Base-by-base conservation (phyloP, 163 green algal genomes). In the Scenedesmus sp. region DNA sequence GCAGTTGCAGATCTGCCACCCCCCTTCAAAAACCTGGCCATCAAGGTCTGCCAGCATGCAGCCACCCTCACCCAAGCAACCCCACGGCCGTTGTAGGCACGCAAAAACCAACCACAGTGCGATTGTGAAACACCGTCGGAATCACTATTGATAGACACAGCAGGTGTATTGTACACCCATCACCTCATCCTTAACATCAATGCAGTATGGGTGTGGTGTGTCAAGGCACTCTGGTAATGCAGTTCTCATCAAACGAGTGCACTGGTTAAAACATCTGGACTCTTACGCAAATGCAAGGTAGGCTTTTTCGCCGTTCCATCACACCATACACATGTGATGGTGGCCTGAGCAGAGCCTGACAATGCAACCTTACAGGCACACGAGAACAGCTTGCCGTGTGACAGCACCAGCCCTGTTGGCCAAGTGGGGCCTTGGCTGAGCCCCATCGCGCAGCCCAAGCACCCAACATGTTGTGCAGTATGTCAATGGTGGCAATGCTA, bases 391-490 rank as follows among this genome's bases (percentile, higher is more conserved):
- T 13, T 52, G 70, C 70, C 46, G 70, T 52, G 26, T 52, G 70
- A 79, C 70, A 79, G 70, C 70, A 8, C 70, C 70, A 46, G 70
- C 70, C 70, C 5, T 79, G 23, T 13, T 13, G 70, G 70, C 70
- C 70, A 79, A 79, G 70, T 52, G 23, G 18, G 70, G 23, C 70
- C 70, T 76, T 79, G 23, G 23, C 70, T 52, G 70, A n/a, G 70
- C 70, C 23, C 70, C 70, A 52, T 79, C 70, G 70, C 70, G 3
- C 70, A 79, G 23, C 70, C 23, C 23, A 52, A 52, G 70, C 70
- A 79, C 70, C 70, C 70, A 52, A 79, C 70, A 79, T 79, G 70
- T 79, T 52, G 23, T 79, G 70, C 70, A 79, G 66, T 52, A 52
- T 52, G 7, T 15, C 23, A 79, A 6, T 79, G 70, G 70, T 52